Conservation (phyloP, 345 rosid genomes). For the Schrenkiella parvula region DNA sequence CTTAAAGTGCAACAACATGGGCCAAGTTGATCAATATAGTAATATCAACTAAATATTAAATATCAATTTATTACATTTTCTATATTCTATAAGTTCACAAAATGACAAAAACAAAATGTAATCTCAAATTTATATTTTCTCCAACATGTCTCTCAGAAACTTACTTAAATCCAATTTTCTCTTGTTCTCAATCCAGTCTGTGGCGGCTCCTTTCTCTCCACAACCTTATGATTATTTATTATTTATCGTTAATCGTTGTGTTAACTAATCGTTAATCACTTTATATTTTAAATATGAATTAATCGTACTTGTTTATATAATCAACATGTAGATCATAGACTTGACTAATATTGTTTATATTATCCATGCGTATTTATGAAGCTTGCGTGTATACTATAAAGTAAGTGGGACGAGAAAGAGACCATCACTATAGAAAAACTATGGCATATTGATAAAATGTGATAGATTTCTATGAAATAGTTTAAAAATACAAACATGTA, state of each 20-base stretch:
- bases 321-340: not conserved
- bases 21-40: slow-evolving; percentile 22
- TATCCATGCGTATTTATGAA: slow-evolving; percentile 2
- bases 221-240: not conserved
- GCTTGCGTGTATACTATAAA: not conserved
- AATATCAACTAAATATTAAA: not conserved
- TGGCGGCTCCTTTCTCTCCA: slow-evolving; percentile 17
- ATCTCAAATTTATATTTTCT: slow-evolving; percentile 1
- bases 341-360: not conserved
- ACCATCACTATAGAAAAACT: not conserved
- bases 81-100: slow-evolving; percentile 4
- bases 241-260: slow-evolving; percentile 8
- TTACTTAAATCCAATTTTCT: slow-evolving; percentile 5
- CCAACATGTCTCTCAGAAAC: slow-evolving; percentile 23
- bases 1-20: slow-evolving; percentile 37
- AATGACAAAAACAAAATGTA: slow-evolving; percentile 18
- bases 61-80: not conserved
- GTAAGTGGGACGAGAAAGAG: slow-evolving; percentile 8
- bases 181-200: slow-evolving; percentile 14
- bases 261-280: slow-evolving; percentile 12
- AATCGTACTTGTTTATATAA: slow-evolving; percentile 5
- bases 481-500: not conserved
- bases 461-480: not conserved
- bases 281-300: not conserved
- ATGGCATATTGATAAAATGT: not conserved